Conservation (phyloP, 2,329 filamentous ascomycete genomes). For the Aspergillus caelatus region DNA sequence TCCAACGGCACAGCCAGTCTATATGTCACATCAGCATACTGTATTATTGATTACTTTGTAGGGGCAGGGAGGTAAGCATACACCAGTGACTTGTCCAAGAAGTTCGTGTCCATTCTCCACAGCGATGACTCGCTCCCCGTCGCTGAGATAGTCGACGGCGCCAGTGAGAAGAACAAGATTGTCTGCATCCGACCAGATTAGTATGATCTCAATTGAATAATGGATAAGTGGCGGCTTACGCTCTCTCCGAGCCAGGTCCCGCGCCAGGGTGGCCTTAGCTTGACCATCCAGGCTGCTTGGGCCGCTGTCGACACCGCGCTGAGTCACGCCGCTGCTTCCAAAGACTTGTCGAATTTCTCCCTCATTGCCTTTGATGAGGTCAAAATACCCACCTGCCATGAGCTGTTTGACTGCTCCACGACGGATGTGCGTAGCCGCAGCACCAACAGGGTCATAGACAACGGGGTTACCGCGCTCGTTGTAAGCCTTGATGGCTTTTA, state of each 20-base stretch:
- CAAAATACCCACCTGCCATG: conserved; percentile 73
- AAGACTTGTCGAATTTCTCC: conserved; percentile 78
- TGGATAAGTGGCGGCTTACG: conserved; percentile 37
- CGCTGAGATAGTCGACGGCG: conserved; percentile 72
- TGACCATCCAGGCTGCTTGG: conserved; percentile 55
- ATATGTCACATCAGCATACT: neutral
- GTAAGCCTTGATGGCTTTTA: conserved; percentile 76
- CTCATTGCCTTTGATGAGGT: conserved; percentile 93
- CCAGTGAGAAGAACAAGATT: conserved; percentile 84
- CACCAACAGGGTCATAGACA: conserved; percentile 87
- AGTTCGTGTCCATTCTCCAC: conserved; percentile 75
- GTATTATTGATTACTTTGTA: neutral
- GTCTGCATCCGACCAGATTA: conserved; percentile 24
- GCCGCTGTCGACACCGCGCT: conserved; percentile 83
- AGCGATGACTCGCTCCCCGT: conserved; percentile 68
- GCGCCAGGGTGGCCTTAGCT: conserved; percentile 66
- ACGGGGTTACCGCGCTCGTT: conserved; percentile 75
- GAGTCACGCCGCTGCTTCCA: conserved; percentile 61
- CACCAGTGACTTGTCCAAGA: conserved; percentile 50
- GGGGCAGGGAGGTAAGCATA: conserved; percentile 23
- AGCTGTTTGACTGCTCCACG: conserved; percentile 71
- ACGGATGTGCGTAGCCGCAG: conserved; percentile 77
- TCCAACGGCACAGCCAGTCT: conserved; percentile 81
- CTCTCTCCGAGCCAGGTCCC: conserved; percentile 67
- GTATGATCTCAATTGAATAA: neutral